Base-by-base conservation (phyloP, 345 rosid genomes). In the Dipteronia sinensis region DNA sequence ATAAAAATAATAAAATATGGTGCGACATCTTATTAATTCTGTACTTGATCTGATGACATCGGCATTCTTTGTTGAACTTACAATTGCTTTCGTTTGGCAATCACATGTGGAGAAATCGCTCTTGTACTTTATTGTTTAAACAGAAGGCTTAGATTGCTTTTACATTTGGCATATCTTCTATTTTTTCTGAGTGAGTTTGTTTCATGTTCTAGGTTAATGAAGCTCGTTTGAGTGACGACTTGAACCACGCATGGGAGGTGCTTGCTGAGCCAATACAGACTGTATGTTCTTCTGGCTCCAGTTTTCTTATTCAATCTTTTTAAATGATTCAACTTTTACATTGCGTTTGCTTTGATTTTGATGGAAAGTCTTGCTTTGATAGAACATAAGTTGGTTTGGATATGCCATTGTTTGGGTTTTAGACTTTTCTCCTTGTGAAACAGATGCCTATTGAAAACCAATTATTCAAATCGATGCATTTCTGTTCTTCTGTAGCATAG, bases 191-290 rank as follows among this genome's bases (percentile, higher is more conserved):
- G 10, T 0, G 5, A 31, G 11, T 67, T 22, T 65, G 15, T 10
- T 71, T 42, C 59, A 55, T 61, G 44, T 86, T 78, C 61, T 66
- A 94, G 98, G 98, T 97, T 16, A 97, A 94, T 72, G 93, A 88
- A 86, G 89, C 92, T 80, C 80, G 89, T 68, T 78, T 97, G 77
- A 86, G 79, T 23, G 95, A 90, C 79, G 97, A 97, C 86, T 84
- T 94, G 92, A 84, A 94, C 87, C 84, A 89, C 22, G 81, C 90
- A 46, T 94, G 98, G 98, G 97, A 96, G 88, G 93, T 96, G 81
- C 99, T 97, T 58, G 98, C 98, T 49, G 99, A 97, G 81, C 98
- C 97, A 23, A 89, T 94, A 71, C 98, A 94, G 78, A 97, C 97
- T 69, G 98, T 96, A 89, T 63, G 85, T 72, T 75, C 82, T 73